A percentile compares a stretch with the other conserved stretches of the same genome.
These are phyloP conservation scores for Aspergillus hiratsukae DNA, from an alignment of 2,329 filamentous ascomycete species.

Conservation along the genomic window DNA sequence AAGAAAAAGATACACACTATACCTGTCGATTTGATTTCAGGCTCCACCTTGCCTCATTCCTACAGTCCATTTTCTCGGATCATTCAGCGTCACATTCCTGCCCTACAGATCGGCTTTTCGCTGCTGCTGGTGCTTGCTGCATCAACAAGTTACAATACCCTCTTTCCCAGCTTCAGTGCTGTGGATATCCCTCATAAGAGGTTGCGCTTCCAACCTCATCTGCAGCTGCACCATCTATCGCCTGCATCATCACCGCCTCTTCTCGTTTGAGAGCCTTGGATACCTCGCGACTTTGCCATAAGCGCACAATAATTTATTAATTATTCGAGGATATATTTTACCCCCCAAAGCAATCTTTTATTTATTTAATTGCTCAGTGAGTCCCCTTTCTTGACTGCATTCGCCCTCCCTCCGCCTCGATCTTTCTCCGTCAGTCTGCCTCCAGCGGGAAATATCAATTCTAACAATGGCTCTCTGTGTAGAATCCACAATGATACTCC, in stretches of 20 bases:
- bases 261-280: constrained; percentile 22
- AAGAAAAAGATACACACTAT: constrained; percentile 8
- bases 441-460: constrained; percentile 2
- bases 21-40: constrained; percentile 15
- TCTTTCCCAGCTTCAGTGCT: constrained; percentile 11
- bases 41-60: constrained; percentile 17
- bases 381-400: constrained; percentile 6
- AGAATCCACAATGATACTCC: constrained; percentile 39
- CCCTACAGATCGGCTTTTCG: constrained; percentile 21
- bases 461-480: constrained; percentile 29
- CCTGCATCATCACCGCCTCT: constrained; percentile 21
- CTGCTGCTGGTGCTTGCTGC: constrained; percentile 7
- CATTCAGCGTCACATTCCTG: constrained; percentile 24
- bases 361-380: constrained; percentile 16
- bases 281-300: constrained; percentile 14
- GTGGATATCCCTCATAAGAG: constrained; percentile 33
- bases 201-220: constrained; percentile 33
- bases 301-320: constrained; percentile 14
- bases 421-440: not conserved
- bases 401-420: not conserved
- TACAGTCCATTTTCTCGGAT: constrained; percentile 14
- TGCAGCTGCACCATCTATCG: constrained; percentile 27
- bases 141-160: constrained; percentile 13
- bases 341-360: not conserved
- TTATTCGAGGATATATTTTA: constrained; percentile 4